Evolutionary conservation across 2,329 filamentous ascomycete species (phyloP).

Genomic region (Cadophora luteo-olivacea): DNA sequence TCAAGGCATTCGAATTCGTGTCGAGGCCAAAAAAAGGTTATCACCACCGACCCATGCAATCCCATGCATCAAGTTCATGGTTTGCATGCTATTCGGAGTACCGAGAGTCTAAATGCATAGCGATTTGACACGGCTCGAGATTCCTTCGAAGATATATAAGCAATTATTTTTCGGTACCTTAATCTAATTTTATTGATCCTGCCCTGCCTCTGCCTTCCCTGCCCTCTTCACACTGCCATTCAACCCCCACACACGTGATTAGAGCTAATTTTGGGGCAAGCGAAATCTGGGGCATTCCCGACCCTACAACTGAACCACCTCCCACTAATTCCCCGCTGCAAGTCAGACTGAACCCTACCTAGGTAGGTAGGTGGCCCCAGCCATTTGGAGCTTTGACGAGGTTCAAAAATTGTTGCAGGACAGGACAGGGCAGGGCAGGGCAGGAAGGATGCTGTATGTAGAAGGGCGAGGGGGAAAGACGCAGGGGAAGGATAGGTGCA

Average conservation of each 20-base stretch:
- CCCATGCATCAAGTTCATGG: slow-evolving; percentile 20
- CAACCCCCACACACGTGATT: neutral
- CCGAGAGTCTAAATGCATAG: neutral
- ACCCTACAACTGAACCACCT: neutral
- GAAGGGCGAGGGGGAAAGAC: neutral
- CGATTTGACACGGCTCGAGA: slow-evolving; percentile 11
- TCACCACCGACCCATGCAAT: neutral
- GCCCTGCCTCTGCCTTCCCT: neutral
- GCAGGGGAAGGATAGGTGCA: slow-evolving; percentile 6
- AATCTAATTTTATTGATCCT: slow-evolving; percentile 18
- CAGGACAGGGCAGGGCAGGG: neutral
- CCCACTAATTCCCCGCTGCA: slow-evolving; percentile 7
- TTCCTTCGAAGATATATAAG: slow-evolving; percentile 15
- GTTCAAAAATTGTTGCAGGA: neutral
- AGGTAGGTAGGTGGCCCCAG: too few species aligned
- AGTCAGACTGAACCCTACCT: slow-evolving; percentile 15
- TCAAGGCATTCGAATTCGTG: slow-evolving; percentile 1
- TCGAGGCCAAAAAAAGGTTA: slow-evolving; percentile 18
- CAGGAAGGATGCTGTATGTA: neutral
- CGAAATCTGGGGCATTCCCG: neutral
- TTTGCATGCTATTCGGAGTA: slow-evolving; percentile 20
- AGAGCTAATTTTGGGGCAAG: neutral
- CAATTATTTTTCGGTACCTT: slow-evolving; percentile 4
- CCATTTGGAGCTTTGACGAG: neutral
- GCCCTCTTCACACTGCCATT: neutral